Conservation (phyloP, 305 asterid species). For the Plantago coronopus region DNA sequence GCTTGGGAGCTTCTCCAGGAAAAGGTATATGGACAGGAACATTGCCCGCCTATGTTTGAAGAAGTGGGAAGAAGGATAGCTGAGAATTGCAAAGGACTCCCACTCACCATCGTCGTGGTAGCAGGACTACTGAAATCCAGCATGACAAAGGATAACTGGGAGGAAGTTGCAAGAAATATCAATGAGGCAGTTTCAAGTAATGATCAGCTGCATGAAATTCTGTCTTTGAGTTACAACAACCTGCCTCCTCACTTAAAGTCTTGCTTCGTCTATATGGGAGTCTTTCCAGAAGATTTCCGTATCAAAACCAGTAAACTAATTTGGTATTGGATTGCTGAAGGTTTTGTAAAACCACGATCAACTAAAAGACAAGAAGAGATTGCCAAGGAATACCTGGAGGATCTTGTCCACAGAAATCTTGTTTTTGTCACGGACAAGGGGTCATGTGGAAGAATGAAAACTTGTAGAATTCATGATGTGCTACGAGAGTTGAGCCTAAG, state of each 20-base stretch:
- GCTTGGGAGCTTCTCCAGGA: constrained; percentile 2
- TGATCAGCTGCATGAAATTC: background rate
- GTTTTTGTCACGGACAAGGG: constrained; percentile 9
- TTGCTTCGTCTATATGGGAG: background rate
- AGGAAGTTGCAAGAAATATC: background rate
- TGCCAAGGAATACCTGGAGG: constrained; percentile 11
- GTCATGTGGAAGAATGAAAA: background rate
- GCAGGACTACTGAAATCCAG: constrained; percentile 3
- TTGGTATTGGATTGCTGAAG: constrained; percentile 18
- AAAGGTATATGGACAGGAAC: constrained; percentile 3
- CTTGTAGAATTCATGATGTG: constrained; percentile 27
- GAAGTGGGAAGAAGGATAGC: constrained; percentile 8
- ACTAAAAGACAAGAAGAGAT: background rate
- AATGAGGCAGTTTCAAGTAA: background rate
- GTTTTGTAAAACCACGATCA: constrained; percentile 6
- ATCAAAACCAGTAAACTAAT: background rate
- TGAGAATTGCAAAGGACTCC: constrained; percentile 1
- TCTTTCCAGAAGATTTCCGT: constrained; percentile 15
- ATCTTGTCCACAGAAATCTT: constrained; percentile 24
- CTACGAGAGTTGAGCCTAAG: constrained; percentile 17
- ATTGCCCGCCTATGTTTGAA: background rate
- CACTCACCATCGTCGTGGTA: constrained; percentile 3
- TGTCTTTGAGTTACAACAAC: constrained; percentile 13
- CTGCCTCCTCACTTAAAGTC: background rate
- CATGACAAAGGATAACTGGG: background rate